Base-by-base conservation (phyloP, 306 rosid species). In the Ziziphus jujuba region DNA sequence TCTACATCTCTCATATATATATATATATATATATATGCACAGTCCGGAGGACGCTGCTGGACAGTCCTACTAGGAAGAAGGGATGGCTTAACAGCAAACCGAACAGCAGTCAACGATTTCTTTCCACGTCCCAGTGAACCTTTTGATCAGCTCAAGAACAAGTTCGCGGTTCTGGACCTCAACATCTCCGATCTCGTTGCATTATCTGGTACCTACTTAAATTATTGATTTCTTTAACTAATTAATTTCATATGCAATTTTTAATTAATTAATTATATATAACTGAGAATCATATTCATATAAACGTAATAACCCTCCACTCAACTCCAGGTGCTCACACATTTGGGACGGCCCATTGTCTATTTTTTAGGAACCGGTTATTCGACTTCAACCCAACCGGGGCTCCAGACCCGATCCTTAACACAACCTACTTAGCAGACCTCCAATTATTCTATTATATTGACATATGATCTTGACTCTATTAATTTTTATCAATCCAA, bases 11-110 rank as follows among this genome's bases (percentile, higher is more conserved):
- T 28, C 33, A 28, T 28, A 28, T n/a, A n/a, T n/a, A n/a, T n/a
- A n/a, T n/a, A n/a, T n/a, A n/a, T n/a, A n/a, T n/a, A n/a, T n/a
- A n/a, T n/a, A n/a, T n/a, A n/a, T 19, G 11, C 35, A 23, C 75
- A 87, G 92, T 79, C 82, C 21, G 33, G 58, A 35, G 92, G 92
- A 8, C 79, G 82, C 1, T 38, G 66, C 11, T 87, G 92, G 89
- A 8, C 40, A 38, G 78, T 78, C 67, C 79, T 25, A 25, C 7
- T 84, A 10, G 89, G 92, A 67, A 82, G 92, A 75, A 82, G 81
- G 63, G 89, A 84, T 45, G 73, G 87, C 60, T 63, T 70, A 28
- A 87, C 63, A 0, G 84, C 92, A 24, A 82, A 59, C 49, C 14
- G 12, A n/a, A 70, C 58, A 3, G 73, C 64, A 6, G 89, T 87